phyloP scores from a whole-genome alignment of 352 stramenopile genomes.

The Aphanomyces astaci region DNA sequence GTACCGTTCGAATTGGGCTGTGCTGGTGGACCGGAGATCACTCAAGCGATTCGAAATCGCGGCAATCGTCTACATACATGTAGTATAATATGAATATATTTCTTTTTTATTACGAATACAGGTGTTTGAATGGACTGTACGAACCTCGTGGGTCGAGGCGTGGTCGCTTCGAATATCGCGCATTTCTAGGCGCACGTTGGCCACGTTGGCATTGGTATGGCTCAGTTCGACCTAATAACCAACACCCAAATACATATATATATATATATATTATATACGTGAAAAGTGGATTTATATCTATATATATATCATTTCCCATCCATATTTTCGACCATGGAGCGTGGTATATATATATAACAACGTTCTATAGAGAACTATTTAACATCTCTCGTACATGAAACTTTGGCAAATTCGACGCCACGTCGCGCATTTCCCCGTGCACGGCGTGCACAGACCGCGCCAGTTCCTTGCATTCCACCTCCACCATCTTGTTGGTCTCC shows the following conservation, averaged over 20 bases:
- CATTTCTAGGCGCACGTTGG: conserved; percentile 8
- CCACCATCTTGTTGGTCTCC: conserved; percentile 17
- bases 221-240: conserved; percentile 7
- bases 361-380: too few species aligned
- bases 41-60: neutral
- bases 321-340: too few species aligned
- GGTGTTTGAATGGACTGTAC: too few species aligned
- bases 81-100: too few species aligned
- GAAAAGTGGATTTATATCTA: too few species aligned
- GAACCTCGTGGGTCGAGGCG: neutral
- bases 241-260: too few species aligned
- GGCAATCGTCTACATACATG: neutral
- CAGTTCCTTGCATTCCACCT: neutral
- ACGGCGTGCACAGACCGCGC: neutral
- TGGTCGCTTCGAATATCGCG: conserved; percentile 3
- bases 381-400: neutral
- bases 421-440: neutral
- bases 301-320: too few species aligned
- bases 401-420: neutral
- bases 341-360: too few species aligned
- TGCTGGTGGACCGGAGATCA: neutral
- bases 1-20: neutral
- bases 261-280: too few species aligned
- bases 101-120: too few species aligned
- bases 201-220: conserved; percentile 8